Percentiles rank a stretch among this genome's conserved stretches.
Evolutionary conservation across 176 grass and related monocot species (phyloP).

Genomic region (Phoenix dactylifera): DNA sequence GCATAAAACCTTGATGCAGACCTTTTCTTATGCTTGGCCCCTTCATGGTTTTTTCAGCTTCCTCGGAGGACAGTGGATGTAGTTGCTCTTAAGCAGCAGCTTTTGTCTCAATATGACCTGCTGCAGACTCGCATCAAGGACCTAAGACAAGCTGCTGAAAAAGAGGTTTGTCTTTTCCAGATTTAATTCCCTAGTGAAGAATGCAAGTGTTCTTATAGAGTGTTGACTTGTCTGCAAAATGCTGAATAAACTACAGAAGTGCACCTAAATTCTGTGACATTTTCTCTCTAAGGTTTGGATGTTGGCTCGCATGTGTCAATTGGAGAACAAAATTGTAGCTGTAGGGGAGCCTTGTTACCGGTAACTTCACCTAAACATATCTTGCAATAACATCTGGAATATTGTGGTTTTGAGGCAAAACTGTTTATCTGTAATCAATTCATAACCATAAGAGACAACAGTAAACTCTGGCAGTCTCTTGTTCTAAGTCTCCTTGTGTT

Average conservation of each 20-base stretch:
- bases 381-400: not conserved
- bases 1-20: not conserved
- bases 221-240: too few species aligned
- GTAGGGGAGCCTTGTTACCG: conserved; percentile 89
- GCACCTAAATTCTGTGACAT: conserved; percentile 3
- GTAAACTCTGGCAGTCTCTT: not conserved
- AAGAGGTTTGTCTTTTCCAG: conserved; percentile 45
- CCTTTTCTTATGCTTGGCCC: conserved; percentile 1
- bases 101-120: conserved; percentile 91
- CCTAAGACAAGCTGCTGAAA: conserved; percentile 62
- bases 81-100: conserved; percentile 69
- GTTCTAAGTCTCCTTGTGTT: not conserved
- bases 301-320: conserved; percentile 83
- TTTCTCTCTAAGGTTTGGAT: conserved; percentile 76
- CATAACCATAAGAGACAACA: too few species aligned
- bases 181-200: not conserved
- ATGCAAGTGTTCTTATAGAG: too few species aligned
- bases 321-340: conserved; percentile 97
- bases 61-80: conserved; percentile 65
- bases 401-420: too few species aligned
- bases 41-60: conserved; percentile 43
- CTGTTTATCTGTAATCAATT: too few species aligned
- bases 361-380: conserved; percentile 28
- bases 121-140: conserved; percentile 79
- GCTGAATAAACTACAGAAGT: too few species aligned